Percentiles rank a stretch among this genome's conserved stretches.
Conservation (phyloP, 2,329 filamentous ascomycete genomes). For the Colletotrichum sp. region DNA sequence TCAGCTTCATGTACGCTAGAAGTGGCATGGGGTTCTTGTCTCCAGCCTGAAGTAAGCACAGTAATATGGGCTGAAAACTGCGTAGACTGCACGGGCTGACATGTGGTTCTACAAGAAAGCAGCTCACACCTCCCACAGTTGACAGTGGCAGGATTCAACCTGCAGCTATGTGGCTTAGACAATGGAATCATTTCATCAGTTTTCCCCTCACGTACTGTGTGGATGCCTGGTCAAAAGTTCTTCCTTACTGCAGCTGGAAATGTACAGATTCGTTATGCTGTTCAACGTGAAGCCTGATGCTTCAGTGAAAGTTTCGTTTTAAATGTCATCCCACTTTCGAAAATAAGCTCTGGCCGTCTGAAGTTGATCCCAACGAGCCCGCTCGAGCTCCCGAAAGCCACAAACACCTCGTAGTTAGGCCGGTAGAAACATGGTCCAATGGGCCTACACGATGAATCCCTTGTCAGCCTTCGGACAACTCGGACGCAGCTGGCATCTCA, state of each 20-base stretch:
- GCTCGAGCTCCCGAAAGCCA: not conserved
- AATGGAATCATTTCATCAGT: not conserved
- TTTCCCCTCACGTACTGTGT: not conserved
- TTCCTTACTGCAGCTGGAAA: not conserved
- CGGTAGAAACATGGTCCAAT: not conserved
- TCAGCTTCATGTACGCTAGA: not conserved
- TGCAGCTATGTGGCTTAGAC: not conserved
- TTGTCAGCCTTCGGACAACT: not conserved
- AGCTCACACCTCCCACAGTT: not conserved
- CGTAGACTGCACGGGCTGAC: not conserved
- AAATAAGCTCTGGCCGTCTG: not conserved
- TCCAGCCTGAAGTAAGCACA: not conserved
- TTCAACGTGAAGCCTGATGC: accelerated
- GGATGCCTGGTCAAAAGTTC: not conserved
- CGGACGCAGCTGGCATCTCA: not conserved
- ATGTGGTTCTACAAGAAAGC: not conserved
- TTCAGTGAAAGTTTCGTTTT: not conserved
- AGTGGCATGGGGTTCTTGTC: not conserved
- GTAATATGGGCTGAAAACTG: not conserved
- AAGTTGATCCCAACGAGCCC: not conserved
- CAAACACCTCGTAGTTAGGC: accelerated
- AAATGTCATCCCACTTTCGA: not conserved
- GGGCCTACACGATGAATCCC: too few species aligned
- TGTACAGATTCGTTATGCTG: not conserved
- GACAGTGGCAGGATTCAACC: not conserved